Base-by-base conservation (phyloP, 805 yeast genomes). In the Candida yuanshanica region DNA sequence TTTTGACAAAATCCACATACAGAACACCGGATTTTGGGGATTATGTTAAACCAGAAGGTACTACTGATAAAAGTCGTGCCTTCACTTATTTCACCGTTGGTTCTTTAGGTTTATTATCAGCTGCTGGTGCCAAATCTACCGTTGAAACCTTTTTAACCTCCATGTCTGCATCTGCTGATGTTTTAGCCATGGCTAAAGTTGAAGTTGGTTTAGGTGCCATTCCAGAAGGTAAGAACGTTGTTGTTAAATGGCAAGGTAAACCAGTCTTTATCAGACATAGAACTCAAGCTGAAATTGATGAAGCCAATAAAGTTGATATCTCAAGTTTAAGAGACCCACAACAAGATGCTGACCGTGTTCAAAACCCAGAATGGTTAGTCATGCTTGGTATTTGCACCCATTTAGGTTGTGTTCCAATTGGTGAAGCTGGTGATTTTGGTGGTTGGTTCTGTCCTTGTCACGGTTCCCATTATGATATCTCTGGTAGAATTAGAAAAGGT, bases 361-460 rank as follows among this genome's bases (percentile, higher is more conserved):
- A 87, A 72, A 84, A 83, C 68, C 98, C 99, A 54, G 93, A 91
- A 72, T 93, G 99, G 99, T 80, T 93, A 64, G 78, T 93, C 67
- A 93, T 93, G 99, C 70, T 93, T 72, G 99, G 99, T 74, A 91
- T 93, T 68, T 93, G 99, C 78, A 93, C 99, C 55, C 99, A 93
- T 69, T 82, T 93, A 77, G 99, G 99, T 69, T 93, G 99, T 83
- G 99, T 93, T 49, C 99, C 99, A 56, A 93, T 93, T 62, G 99
- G 99, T 66, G 98, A 93, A 75, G 83, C 97, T 54, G 99, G 99
- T 73, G 99, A 93, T 70, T 93, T 79, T 59, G 98, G 97, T 67
- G 99, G 99, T 67, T 93, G 99, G 99, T 93, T 93, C 91, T 93
- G 99, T 72, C 99, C 99, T 53, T 93, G 99, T 77, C 99, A 95